phyloP scores from a whole-genome alignment of 2,329 filamentous ascomycete genomes.

The Trichophyton verrucosum region DNA sequence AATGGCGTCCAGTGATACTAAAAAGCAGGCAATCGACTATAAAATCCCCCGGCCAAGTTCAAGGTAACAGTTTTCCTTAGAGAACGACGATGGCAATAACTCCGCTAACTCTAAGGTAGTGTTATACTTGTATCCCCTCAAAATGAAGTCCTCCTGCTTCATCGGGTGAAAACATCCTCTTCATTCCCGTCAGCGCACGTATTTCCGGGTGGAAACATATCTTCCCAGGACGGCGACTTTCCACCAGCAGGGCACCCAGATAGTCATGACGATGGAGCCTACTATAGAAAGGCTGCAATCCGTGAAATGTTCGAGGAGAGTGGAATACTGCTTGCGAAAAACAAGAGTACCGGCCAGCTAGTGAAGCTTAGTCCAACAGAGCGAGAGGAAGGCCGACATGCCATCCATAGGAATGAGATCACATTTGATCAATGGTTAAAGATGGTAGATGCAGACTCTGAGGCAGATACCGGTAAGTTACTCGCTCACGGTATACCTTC shows the following conservation, averaged over 20 bases:
- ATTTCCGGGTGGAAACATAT: conserved; percentile 77
- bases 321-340: conserved; percentile 63
- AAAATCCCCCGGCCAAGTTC: conserved; percentile 51
- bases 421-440: conserved; percentile 56
- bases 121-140: conserved; percentile 72
- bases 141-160: conserved; percentile 80
- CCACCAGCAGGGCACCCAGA: conserved; percentile 39
- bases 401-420: conserved; percentile 54
- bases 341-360: conserved; percentile 34
- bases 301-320: conserved; percentile 93
- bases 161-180: conserved; percentile 67
- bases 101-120: conserved; percentile 32
- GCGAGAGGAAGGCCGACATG: conserved; percentile 52
- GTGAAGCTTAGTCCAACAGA: conserved; percentile 49
- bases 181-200: conserved; percentile 89
- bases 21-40: conserved; percentile 9
- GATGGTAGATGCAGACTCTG: conserved; percentile 23
- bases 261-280: conserved; percentile 56
- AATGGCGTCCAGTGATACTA: conserved; percentile 10
- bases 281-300: conserved; percentile 72
- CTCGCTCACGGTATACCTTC: background rate
- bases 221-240: conserved; percentile 58
- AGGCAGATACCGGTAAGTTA: conserved; percentile 46
- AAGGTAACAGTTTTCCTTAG: conserved; percentile 33
- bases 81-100: background rate